Evolutionary conservation across 306 rosid genomes (phyloP).

Genomic region (Acacia melanoxylon): DNA sequence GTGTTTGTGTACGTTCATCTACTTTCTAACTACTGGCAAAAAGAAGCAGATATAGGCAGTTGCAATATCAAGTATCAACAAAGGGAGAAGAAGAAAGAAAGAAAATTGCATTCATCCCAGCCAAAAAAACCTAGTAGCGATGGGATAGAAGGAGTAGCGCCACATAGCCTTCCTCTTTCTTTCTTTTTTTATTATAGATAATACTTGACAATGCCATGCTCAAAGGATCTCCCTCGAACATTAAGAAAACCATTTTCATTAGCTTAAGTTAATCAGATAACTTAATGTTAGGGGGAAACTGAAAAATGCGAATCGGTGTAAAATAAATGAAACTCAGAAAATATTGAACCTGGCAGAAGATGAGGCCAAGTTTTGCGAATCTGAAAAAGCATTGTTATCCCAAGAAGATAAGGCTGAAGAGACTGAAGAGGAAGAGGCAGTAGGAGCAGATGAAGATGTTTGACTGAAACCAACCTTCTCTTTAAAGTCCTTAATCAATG

Average conservation of each 20-base stretch:
- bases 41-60: background rate
- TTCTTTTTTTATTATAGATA: background rate
- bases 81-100: background rate
- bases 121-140: background rate
- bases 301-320: background rate
- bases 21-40: background rate
- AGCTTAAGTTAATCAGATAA: slow-evolving; percentile 23
- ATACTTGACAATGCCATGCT: slow-evolving; percentile 36
- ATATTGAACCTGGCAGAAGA: slow-evolving; percentile 71
- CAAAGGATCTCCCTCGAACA: slow-evolving; percentile 25
- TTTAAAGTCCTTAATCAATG: slow-evolving; percentile 97
- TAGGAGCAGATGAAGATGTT: slow-evolving; percentile 52
- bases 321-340: background rate
- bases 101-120: slow-evolving; percentile 6
- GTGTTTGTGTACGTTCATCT: background rate
- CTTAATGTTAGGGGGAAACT: background rate
- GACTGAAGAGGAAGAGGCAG: slow-evolving; percentile 39
- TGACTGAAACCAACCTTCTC: slow-evolving; percentile 98
- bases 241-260: background rate
- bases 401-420: slow-evolving; percentile 49
- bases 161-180: slow-evolving; percentile 9
- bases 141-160: slow-evolving; percentile 10
- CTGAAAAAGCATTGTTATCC: slow-evolving; percentile 60
- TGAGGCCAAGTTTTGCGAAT: slow-evolving; percentile 45
- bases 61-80: background rate